Percentiles rank a stretch among this genome's conserved stretches.
Evolutionary conservation across 768 basidiomycete genomes (phyloP).

Genomic region (Dentipellis sp.): DNA sequence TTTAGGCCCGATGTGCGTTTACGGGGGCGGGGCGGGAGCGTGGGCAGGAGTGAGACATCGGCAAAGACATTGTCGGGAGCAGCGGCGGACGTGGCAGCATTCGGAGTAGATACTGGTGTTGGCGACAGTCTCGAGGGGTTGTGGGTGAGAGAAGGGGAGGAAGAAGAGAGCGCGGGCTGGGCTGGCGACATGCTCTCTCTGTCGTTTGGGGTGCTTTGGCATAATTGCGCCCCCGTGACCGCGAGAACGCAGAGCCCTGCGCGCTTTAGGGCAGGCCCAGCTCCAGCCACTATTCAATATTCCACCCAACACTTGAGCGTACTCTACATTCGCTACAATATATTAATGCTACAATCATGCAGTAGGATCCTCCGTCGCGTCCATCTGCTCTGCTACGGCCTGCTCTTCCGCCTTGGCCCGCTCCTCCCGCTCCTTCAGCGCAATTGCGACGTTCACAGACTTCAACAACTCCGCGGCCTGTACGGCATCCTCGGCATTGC

Average conservation of each 20-base stretch:
- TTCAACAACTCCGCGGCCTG: slow-evolving; percentile 11
- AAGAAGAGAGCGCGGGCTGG: neutral
- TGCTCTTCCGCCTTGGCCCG: neutral
- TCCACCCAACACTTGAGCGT: neutral
- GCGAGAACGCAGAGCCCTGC: slow-evolving; percentile 16
- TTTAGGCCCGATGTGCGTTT: neutral
- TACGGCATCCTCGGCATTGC: slow-evolving; percentile 13
- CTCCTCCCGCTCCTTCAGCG: slow-evolving; percentile 3
- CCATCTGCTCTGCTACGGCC: neutral
- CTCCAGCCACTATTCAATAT: neutral
- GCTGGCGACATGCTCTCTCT: slow-evolving; percentile 6
- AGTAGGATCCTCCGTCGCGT: neutral
- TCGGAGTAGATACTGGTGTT: neutral
- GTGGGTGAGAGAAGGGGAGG: neutral
- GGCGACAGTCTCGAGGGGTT: neutral
- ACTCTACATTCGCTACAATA: too few species aligned
- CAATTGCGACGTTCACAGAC: slow-evolving; percentile 12
- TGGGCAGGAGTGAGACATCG: neutral
- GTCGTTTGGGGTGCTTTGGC: slow-evolving; percentile 21
- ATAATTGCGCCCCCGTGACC: slow-evolving; percentile 17
- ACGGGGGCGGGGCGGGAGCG: neutral
- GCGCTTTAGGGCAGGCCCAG: slow-evolving; percentile 16
- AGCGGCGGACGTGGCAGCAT: neutral
- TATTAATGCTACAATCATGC: too few species aligned
- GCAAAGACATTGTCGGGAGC: neutral